Conservation (phyloP, 345 rosid genomes). For the Lenwebbia sp. region DNA sequence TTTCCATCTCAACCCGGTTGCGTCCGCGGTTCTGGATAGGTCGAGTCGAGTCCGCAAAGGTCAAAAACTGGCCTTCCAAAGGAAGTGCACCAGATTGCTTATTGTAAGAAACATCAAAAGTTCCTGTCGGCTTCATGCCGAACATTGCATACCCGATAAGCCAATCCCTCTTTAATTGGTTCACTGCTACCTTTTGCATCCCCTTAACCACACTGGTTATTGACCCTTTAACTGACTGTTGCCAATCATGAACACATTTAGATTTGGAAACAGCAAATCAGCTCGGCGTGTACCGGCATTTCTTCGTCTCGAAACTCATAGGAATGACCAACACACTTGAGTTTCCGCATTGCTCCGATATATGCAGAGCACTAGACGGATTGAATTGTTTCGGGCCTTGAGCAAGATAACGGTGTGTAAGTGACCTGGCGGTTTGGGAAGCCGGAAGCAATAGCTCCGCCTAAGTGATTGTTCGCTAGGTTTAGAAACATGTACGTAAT, state of each 20-base stretch:
- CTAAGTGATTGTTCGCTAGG: too few species aligned
- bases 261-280: conserved; percentile 1
- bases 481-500: too few species aligned
- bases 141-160: conserved; percentile 1
- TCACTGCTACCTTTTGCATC: conserved; percentile 3
- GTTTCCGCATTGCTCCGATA: conserved; percentile 7
- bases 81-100: conserved; percentile 8
- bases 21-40: background rate
- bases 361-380: conserved; percentile 5
- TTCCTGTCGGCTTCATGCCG: background rate
- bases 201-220: conserved; percentile 8
- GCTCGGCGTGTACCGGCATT: conserved; percentile 1
- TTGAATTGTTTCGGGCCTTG: background rate
- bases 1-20: background rate
- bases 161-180: conserved; percentile 3
- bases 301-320: background rate
- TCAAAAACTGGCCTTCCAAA: conserved; percentile 13
- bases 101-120: conserved; percentile 11
- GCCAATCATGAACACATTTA: background rate
- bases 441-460: too few species aligned
- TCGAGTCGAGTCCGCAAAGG: conserved; percentile 15
- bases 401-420: background rate
- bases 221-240: conserved; percentile 1
- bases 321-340: background rate
- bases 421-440: conserved; percentile 9